Evolutionary conservation across 192 early-diverging fungal genomes (phyloP), one percentile per base, ranked within the genome.

Genomic region (Chytriomyces sp.): DNA sequence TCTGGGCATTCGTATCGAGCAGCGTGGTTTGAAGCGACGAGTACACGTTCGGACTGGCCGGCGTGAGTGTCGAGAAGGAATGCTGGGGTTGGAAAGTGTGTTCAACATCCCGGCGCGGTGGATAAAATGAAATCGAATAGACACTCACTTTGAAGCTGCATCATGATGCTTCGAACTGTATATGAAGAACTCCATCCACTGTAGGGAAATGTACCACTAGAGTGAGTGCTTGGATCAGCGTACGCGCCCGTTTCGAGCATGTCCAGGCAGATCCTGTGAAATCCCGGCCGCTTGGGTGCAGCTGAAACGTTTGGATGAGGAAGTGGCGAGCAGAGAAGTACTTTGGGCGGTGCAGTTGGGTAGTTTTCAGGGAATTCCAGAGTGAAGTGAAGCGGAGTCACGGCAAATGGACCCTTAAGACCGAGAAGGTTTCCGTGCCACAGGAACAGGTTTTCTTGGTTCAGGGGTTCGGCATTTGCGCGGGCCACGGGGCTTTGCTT

Each of bases 211-310:
- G 63, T 65, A 1, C 73, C 73, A 20, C 5, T 43, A 7, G 73
- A 47, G 35, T 35, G 23, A 13, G 9, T 11, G 10, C 7, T 24
- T 50, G 73, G 73, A 66, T 75, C 64, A 7, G 73, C 73, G 35
- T 75, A 75, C 10, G 23, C 43, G 10, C 73, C 73, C 11, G 73
- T 75, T 45, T 66, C 73, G 23, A 75, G 47, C 73, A 75, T 75
- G 48, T 75, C 73, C 48, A 75, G 48, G 28, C 73, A 75, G 35
- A 75, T 75, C 8, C 11, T 48, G 9, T 16, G 66, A 8, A 59
- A 16, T 18, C 61, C 62, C 28, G 13, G 11, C 8, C 26, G 24
- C 7, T 18, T 61, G 16, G 23, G 35, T 16, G 8, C 45, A 11
- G n/a, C 10, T 9, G 9, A 13, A n/a, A 75, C 73, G 35, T 75